Evolutionary conservation across 2,329 filamentous ascomycete species (phyloP).

Genomic region (Fusarium dlaminii): DNA sequence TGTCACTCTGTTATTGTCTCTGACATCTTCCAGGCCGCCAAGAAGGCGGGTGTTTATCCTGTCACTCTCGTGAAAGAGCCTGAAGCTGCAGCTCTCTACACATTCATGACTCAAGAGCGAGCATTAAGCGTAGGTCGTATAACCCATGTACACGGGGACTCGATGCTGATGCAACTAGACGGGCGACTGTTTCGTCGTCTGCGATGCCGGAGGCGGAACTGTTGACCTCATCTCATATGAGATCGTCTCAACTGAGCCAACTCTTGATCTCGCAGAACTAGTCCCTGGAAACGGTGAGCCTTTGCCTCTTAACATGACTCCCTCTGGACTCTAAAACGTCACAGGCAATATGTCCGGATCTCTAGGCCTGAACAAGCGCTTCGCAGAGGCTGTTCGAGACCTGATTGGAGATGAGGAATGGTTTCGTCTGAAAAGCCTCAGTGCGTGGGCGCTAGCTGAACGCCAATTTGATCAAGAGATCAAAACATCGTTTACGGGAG

Average conservation of each 20-base stretch:
- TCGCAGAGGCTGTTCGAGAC: neutral
- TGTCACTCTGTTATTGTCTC: no score
- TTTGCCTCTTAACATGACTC: rapidly evolving
- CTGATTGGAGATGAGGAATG: neutral
- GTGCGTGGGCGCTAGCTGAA: neutral
- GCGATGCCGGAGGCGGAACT: slow-evolving; percentile 42
- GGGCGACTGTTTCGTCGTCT: slow-evolving; percentile 35
- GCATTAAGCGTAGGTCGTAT: neutral
- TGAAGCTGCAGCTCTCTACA: slow-evolving; percentile 29
- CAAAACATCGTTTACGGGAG: neutral
- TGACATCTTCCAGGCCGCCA: slow-evolving; percentile 8
- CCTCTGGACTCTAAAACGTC: neutral
- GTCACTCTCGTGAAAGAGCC: slow-evolving; percentile 32
- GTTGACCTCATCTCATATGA: slow-evolving; percentile 48
- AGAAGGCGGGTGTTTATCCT: slow-evolving; percentile 16
- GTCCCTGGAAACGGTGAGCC: slow-evolving; percentile 38
- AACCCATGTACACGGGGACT: no score
- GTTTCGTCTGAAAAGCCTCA: neutral
- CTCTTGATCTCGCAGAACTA: slow-evolving; percentile 34
- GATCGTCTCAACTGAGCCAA: slow-evolving; percentile 34
- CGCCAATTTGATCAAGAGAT: neutral
- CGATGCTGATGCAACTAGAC: neutral
- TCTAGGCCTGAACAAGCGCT: neutral
- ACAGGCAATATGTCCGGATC: neutral
- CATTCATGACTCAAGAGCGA: slow-evolving; percentile 8